Percentiles rank a stretch among this genome's conserved stretches.
Evolutionary conservation across 2,329 filamentous ascomycete species (phyloP).

Genomic region (Herpotrichia juniperi): DNA sequence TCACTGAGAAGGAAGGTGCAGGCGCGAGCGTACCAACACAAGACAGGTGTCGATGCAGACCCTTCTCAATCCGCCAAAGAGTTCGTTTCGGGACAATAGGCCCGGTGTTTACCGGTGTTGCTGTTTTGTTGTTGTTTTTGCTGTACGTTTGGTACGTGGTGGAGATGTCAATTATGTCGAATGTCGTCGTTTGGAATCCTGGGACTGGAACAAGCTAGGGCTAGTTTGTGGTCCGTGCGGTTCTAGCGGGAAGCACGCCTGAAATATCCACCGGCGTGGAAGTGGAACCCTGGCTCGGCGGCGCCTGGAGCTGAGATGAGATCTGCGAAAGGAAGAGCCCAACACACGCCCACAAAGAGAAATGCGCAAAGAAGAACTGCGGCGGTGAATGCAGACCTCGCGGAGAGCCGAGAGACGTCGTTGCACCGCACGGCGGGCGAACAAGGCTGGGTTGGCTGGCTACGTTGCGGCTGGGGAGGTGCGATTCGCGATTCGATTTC

Average conservation of each 20-base stretch:
- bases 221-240: constrained; percentile 4
- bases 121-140: no score
- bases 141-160: no score
- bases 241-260: not conserved
- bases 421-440: not conserved
- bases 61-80: not conserved
- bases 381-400: not conserved
- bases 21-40: no score
- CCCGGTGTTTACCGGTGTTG: no score
- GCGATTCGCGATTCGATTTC: constrained; percentile 9
- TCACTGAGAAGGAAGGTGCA: no score
- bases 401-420: not conserved
- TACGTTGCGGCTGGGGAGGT: constrained; percentile 6
- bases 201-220: not conserved
- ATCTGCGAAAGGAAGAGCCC: not conserved
- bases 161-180: not conserved
- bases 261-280: not conserved
- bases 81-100: not conserved
- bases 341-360: not conserved
- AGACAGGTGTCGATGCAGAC: no score
- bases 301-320: constrained; percentile 37
- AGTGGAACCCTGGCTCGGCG: constrained; percentile 30
- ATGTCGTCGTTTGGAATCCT: not conserved
- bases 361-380: not conserved
- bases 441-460: not conserved